Evolutionary conservation across 257 asterid genomes (phyloP), one percentile per base, ranked within the genome.

Genomic region (Nicotiana otophora): DNA sequence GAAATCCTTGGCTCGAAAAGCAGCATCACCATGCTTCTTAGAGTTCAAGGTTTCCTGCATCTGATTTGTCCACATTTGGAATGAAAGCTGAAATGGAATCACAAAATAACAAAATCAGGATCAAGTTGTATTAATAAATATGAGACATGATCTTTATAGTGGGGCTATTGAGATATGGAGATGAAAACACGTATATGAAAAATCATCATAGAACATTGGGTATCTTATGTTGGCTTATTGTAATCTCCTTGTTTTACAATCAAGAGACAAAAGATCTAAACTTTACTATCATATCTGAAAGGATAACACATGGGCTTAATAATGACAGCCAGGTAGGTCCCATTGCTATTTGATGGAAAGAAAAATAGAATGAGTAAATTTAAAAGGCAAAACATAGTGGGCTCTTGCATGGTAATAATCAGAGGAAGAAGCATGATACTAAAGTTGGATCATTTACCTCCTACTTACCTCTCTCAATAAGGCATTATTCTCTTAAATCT

Each of bases 51-150:
- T 90, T 82, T 93, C 98, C 90, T 94, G 98, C 98, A 96, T 94
- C 90, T 94, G 98, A 82, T 92, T 91, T 57, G 98, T 96, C 99
- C 99, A 96, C 95, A 96, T 82, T 81, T 96, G 99, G 85, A 96
- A 96, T 57, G 99, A 96, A 62, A 96, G 94, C 99, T 96, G 97
- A 88, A 90, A 63, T 61, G 20, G 63, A 78, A 51, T 75, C 63
- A 81, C 28, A 72, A 48, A 72, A 54, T 62, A 26, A 30, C 33
- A 58, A 74, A 9, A 75, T 58, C 36, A 33, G 61, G 55, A 33
- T 20, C 23, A 61, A 26, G 46, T 36, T 4, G 57, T 62, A 30
- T 34, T 53, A 48, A 62, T 48, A 61, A 61, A 58, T 17, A 20
- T 0, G 0, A 51, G 63, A 75, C 63, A 26, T 26, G 46, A 75